Conservation (phyloP, 1,139 yeast genomes). For the Lodderomyces metapsilosis region DNA sequence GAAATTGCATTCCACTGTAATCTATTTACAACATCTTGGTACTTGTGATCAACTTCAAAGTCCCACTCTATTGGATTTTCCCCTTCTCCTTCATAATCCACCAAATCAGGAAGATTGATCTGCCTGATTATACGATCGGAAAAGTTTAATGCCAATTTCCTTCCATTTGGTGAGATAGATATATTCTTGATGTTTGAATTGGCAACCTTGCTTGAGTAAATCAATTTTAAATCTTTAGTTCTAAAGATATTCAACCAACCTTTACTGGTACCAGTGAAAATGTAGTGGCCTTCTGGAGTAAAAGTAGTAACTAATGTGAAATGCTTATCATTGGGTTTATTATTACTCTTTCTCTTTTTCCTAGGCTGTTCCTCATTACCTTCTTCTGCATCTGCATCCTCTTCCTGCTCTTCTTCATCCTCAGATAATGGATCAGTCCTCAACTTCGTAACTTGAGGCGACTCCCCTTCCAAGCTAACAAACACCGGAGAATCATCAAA, state of each 20-base stretch:
- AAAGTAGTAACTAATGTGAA: slow-evolving; percentile 34
- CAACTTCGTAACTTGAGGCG: slow-evolving; percentile 26
- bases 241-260: slow-evolving; percentile 67
- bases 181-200: slow-evolving; percentile 73
- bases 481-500: slow-evolving; percentile 55
- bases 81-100: slow-evolving; percentile 18
- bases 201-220: slow-evolving; percentile 56
- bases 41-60: slow-evolving; percentile 73
- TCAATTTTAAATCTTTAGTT: slow-evolving; percentile 25
- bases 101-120: slow-evolving; percentile 52
- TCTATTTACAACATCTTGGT: slow-evolving; percentile 87
- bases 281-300: slow-evolving; percentile 46
- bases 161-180: slow-evolving; percentile 62
- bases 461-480: slow-evolving; percentile 44
- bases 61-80: slow-evolving; percentile 42
- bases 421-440: slow-evolving; percentile 30
- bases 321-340: slow-evolving; percentile 21
- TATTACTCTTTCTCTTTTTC: slow-evolving; percentile 11
- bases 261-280: slow-evolving; percentile 75
- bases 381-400: too few relatives aligned
- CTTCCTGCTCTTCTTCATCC: slow-evolving; percentile 12
- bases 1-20: slow-evolving; percentile 86
- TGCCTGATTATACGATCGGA: slow-evolving; percentile 84
- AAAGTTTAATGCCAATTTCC: slow-evolving; percentile 72
- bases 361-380: slow-evolving; percentile 13